A percentile compares a stretch with the other conserved stretches of the same genome.
These are phyloP conservation scores for Gracilariopsis chorda DNA, from an alignment of 23 red algal genomes.

Conservation along the genomic window DNA sequence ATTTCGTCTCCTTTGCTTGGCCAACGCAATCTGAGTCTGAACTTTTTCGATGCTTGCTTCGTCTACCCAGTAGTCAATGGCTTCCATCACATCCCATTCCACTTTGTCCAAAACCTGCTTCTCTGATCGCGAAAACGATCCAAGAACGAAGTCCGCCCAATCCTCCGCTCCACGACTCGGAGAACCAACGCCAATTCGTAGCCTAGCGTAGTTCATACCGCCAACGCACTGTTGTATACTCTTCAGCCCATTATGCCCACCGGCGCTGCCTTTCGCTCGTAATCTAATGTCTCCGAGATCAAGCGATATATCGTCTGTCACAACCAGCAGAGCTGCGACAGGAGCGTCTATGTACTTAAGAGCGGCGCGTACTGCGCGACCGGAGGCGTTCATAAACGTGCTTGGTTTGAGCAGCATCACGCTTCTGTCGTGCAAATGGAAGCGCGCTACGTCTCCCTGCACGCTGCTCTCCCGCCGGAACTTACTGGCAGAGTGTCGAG, in stretches of 20 bases:
- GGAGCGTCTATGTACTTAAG: constrained; percentile 55
- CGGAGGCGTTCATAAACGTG: constrained; percentile 94
- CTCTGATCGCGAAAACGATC: constrained; percentile 66
- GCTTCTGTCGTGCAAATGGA: neutral
- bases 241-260: constrained; percentile 96
- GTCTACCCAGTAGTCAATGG: constrained; percentile 56
- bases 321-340: constrained; percentile 63
- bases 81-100: constrained; percentile 53
- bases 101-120: constrained; percentile 45
- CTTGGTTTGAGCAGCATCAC: constrained; percentile 83
- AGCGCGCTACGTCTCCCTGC: constrained; percentile 32
- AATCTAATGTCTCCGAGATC: constrained; percentile 71
- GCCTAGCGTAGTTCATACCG: constrained; percentile 60
- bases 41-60: constrained; percentile 39
- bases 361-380: constrained; percentile 63
- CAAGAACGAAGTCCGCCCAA: constrained; percentile 71
- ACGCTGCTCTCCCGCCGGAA: constrained; percentile 44
- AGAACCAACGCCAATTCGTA: constrained; percentile 81
- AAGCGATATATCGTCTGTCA: constrained; percentile 85
- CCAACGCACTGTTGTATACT: constrained; percentile 70
- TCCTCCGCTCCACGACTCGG: constrained; percentile 35
- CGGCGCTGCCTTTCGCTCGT: constrained; percentile 74
- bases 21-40: constrained; percentile 2
- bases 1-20: neutral
- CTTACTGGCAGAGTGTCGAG: constrained; percentile 21